Evolutionary conservation across 129 eudicot species (phyloP).

Genomic region (Mikania micrantha): DNA sequence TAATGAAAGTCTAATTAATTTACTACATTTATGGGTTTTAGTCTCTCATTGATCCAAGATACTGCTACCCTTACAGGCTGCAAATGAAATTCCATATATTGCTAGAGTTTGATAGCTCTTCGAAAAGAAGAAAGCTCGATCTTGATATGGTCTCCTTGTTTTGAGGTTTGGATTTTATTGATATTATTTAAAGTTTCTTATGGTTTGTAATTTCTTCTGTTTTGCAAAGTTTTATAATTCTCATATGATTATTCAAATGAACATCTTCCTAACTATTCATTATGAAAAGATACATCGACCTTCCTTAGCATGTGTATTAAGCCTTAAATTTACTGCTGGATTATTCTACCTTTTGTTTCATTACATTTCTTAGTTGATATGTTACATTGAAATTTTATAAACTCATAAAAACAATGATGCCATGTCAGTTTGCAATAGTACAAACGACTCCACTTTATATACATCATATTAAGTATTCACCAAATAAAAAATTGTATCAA

Average conservation of each 20-base stretch:
- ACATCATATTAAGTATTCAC: not conserved
- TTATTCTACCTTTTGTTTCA: not conserved
- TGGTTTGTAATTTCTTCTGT: not conserved
- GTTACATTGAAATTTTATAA: not conserved
- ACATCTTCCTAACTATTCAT: not conserved
- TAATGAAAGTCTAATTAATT: not conserved
- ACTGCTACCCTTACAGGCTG: not conserved
- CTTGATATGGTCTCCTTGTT: slow-evolving; percentile 2
- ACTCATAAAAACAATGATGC: not conserved
- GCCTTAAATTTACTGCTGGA: not conserved
- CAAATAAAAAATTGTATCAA: too few species aligned
- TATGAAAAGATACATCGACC: not conserved
- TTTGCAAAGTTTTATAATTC: not conserved
- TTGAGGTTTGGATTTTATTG: slow-evolving; percentile 9
- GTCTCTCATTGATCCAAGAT: not conserved
- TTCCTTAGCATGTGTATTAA: not conserved
- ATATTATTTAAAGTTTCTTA: not conserved
- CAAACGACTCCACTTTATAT: not conserved
- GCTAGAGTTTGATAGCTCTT: not conserved
- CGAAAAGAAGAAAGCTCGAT: not conserved
- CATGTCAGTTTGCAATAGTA: not conserved
- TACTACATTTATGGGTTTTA: not conserved
- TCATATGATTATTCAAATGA: not conserved
- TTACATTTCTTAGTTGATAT: not conserved
- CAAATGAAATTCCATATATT: not conserved